Percentiles rank a stretch among this genome's conserved stretches.
These are phyloP conservation scores for Sechiopsis laciniata DNA, from an alignment of 306 rosid genomes.

Conservation along the genomic window DNA sequence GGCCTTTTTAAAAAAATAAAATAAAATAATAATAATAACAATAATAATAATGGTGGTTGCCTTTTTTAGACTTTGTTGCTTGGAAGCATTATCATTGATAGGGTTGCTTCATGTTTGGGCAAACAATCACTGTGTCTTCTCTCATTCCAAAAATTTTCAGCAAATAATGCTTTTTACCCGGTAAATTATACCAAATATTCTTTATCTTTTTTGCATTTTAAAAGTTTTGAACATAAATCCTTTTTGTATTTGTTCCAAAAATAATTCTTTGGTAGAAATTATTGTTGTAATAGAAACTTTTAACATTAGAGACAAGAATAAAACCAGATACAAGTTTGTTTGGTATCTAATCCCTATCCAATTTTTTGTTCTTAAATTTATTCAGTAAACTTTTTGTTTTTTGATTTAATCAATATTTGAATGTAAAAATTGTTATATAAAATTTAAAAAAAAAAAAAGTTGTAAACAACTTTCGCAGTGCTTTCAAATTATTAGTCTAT, in stretches of 20 bases:
- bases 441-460: no score
- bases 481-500: no score
- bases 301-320: no score
- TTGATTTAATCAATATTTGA: no score
- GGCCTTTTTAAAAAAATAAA: no score
- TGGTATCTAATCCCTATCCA: not conserved
- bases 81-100: conserved; percentile 16
- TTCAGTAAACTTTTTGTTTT: no score
- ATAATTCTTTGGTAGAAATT: not conserved
- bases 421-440: no score
- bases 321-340: no score
- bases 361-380: no score
- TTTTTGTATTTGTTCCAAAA: not conserved
- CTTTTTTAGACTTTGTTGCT: conserved; percentile 10
- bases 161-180: not conserved
- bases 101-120: conserved; percentile 20
- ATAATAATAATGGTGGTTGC: conserved; percentile 2
- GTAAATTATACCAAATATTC: not conserved
- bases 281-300: not conserved
- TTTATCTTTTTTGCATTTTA: not conserved
- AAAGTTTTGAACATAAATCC: not conserved
- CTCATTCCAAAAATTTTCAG: not conserved
- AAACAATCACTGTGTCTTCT: not conserved
- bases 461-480: no score
- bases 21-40: not conserved